phyloP scores from a whole-genome alignment of 148 eudicot species.

The Nepenthes mirabilis region DNA sequence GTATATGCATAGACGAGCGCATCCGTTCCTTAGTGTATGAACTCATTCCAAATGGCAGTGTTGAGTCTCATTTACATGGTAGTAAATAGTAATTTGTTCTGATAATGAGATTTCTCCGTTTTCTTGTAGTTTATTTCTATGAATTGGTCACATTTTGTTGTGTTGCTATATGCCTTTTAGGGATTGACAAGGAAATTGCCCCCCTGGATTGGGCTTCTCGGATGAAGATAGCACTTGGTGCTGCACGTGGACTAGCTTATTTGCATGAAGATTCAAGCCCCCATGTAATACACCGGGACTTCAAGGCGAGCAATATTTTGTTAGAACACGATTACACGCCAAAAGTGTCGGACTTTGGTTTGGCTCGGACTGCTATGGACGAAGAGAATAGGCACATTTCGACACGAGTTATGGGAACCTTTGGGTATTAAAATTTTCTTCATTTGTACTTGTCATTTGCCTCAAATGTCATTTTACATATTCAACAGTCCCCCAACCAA shows the following conservation, averaged over 20 bases:
- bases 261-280: constrained; percentile 98
- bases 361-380: constrained; percentile 69
- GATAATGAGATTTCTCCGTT: no score
- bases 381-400: constrained; percentile 64
- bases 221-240: constrained; percentile 80
- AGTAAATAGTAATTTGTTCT: neutral
- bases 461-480: no score
- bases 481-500: no score
- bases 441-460: no score
- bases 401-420: constrained; percentile 95
- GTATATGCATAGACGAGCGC: constrained; percentile 71
- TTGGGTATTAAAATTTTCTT: constrained; percentile 44
- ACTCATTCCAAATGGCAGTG: constrained; percentile 80
- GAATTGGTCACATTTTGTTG: no score
- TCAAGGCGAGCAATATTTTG: constrained; percentile 94
- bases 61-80: constrained; percentile 95
- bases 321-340: constrained; percentile 86
- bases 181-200: constrained; percentile 48
- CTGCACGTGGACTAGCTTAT: constrained; percentile 93
- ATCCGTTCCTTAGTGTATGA: constrained; percentile 74
- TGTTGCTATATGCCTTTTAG: constrained; percentile 10
- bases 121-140: neutral
- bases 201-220: constrained; percentile 85
- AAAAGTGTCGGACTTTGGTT: constrained; percentile 92
- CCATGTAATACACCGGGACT: constrained; percentile 93